phyloP scores from a whole-genome alignment of 2,329 filamentous ascomycete genomes.

The Arthrocladium fulminans region DNA sequence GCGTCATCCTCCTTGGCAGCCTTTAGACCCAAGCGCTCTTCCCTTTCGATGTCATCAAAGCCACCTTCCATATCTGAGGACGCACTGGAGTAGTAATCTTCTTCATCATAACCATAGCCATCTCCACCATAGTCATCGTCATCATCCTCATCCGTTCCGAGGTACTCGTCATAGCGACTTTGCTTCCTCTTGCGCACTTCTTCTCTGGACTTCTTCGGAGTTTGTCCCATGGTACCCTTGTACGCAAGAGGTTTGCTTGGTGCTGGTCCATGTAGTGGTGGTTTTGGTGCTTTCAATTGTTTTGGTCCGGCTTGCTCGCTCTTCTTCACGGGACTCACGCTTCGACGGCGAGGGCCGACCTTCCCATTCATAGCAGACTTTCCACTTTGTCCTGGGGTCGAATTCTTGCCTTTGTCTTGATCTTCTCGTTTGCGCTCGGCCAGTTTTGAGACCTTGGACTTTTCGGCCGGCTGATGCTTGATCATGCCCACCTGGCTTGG shows the following conservation, averaged over 20 bases:
- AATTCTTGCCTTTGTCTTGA: constrained; percentile 37
- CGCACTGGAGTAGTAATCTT: constrained; percentile 37
- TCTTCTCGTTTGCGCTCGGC: constrained; percentile 38
- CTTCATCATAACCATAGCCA: constrained; percentile 30
- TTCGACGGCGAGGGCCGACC: constrained; percentile 11
- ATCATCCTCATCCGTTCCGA: constrained; percentile 41
- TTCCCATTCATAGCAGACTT: constrained; percentile 9
- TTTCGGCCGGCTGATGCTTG: constrained; percentile 46
- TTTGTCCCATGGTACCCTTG: constrained; percentile 35
- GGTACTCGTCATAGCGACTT: constrained; percentile 30
- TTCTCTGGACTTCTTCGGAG: constrained; percentile 24
- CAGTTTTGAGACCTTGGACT: constrained; percentile 47
- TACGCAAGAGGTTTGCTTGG: constrained; percentile 23
- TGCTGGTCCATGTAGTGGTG: constrained; percentile 21
- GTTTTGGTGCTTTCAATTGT: constrained; percentile 13
- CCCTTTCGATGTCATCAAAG: constrained; percentile 36
- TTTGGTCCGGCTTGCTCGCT: constrained; percentile 26
- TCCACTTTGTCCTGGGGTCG: constrained; percentile 22
- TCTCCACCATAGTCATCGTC: constrained; percentile 35
- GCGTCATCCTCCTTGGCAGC: constrained; percentile 39
- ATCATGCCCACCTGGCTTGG: constrained; percentile 41
- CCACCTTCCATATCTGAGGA: constrained; percentile 46
- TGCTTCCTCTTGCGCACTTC: constrained; percentile 24
- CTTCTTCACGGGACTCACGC: constrained; percentile 25
- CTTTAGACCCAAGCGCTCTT: constrained; percentile 36